These are phyloP conservation scores for Podaxis mareebaensis DNA, from an alignment of 768 basidiomycete species.

Conservation along the genomic window DNA sequence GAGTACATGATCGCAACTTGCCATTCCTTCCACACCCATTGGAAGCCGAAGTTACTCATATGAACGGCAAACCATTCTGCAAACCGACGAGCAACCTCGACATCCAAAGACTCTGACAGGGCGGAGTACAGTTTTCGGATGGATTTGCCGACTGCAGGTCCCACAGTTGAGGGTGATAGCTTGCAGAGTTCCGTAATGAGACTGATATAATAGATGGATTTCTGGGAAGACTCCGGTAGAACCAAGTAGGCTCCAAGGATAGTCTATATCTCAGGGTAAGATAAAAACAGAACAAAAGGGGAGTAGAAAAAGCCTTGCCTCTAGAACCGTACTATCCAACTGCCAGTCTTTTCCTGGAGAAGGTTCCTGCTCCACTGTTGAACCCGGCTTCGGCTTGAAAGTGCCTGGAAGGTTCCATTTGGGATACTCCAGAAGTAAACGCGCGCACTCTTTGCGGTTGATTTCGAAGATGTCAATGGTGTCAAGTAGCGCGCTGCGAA, in stretches of 20 bases:
- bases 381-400: constrained; percentile 78
- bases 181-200: constrained; percentile 95
- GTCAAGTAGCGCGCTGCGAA: constrained; percentile 75
- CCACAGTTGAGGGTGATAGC: constrained; percentile 87
- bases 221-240: constrained; percentile 75
- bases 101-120: constrained; percentile 85
- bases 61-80: constrained; percentile 96
- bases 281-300: neutral
- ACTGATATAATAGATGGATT: constrained; percentile 82
- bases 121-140: constrained; percentile 82
- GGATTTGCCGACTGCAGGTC: constrained; percentile 95
- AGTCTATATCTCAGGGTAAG: constrained; percentile 41
- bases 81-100: constrained; percentile 78
- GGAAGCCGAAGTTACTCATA: constrained; percentile 97
- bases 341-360: constrained; percentile 76
- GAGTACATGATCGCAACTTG: constrained; percentile 33
- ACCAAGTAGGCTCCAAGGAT: constrained; percentile 73
- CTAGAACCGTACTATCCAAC: constrained; percentile 85
- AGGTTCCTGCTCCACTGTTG: constrained; percentile 50
- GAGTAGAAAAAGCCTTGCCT: constrained; percentile 45
- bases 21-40: constrained; percentile 99
- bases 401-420: constrained; percentile 83
- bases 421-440: constrained; percentile 81
- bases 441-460: constrained; percentile 93
- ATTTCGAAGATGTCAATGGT: constrained; percentile 89